phyloP scores from a whole-genome alignment of 768 basidiomycete species.

The Sistotremastrum suecicum region DNA sequence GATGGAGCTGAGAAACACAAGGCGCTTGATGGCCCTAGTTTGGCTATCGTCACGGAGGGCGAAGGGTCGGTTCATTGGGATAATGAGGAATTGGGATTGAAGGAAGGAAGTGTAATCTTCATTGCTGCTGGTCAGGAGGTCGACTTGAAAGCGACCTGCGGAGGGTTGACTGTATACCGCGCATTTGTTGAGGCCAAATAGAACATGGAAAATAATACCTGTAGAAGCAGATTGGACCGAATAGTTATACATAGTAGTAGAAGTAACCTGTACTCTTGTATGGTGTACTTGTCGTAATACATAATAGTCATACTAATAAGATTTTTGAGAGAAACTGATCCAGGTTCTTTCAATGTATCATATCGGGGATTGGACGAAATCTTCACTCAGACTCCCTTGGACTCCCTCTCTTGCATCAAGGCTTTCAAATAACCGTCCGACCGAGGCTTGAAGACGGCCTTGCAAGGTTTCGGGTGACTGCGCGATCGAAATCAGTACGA shows the following conservation, averaged over 20 bases:
- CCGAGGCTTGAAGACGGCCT: too few relatives aligned
- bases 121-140: constrained; percentile 59
- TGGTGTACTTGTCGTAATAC: too few relatives aligned
- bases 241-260: not conserved
- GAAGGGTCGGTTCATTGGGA: constrained; percentile 42
- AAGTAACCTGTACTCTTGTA: too few relatives aligned
- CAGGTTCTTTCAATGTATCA: too few relatives aligned
- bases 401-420: too few relatives aligned
- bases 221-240: not conserved
- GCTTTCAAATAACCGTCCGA: too few relatives aligned
- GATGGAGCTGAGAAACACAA: constrained; percentile 39
- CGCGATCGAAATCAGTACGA: too few relatives aligned
- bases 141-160: constrained; percentile 24
- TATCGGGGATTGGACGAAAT: too few relatives aligned
- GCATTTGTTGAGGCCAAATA: constrained; percentile 44
- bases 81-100: constrained; percentile 20
- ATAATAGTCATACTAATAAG: too few relatives aligned
- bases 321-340: too few relatives aligned
- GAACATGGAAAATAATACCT: constrained; percentile 4
- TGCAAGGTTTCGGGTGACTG: too few relatives aligned
- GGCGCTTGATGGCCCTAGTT: constrained; percentile 68
- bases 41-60: constrained; percentile 66
- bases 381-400: too few relatives aligned
- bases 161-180: constrained; percentile 42
- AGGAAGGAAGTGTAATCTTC: constrained; percentile 67